phyloP scores from a whole-genome alignment of 208 protist species.

The Crithidia expoeki region DNA sequence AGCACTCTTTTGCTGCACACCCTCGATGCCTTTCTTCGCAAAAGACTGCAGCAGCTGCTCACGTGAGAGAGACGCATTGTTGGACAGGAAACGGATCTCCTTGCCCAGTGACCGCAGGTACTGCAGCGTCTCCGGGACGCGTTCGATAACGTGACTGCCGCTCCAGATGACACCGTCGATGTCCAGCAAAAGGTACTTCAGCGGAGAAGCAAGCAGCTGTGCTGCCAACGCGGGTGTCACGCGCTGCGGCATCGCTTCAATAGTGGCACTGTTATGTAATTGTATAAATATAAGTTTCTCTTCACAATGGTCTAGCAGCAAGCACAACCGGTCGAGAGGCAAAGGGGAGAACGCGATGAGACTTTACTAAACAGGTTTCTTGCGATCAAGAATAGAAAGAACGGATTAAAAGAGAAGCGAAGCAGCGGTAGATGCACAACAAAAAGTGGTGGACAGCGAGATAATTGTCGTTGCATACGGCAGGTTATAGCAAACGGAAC shows the following conservation, averaged over 20 bases:
- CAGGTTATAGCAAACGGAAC: too few species aligned
- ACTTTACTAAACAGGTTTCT: too few species aligned
- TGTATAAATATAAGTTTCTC: too few species aligned
- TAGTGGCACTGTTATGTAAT: too few species aligned
- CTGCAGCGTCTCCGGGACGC: constrained; percentile 55
- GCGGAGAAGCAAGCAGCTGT: constrained; percentile 35
- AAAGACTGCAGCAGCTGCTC: constrained; percentile 40
- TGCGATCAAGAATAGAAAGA: too few species aligned
- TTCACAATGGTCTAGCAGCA: too few species aligned
- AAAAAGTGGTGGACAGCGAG: too few species aligned
- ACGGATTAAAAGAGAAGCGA: too few species aligned
- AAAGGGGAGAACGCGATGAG: too few species aligned
- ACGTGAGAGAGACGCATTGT: constrained; percentile 72
- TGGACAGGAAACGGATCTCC: constrained; percentile 71
- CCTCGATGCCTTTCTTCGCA: constrained; percentile 45
- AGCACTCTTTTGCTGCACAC: constrained; percentile 51
- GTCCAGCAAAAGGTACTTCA: constrained; percentile 71
- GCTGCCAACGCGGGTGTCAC: constrained; percentile 32
- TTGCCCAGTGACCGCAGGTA: constrained; percentile 57
- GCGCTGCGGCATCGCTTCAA: constrained; percentile 37
- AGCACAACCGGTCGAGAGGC: too few species aligned
- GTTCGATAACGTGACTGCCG: constrained; percentile 45
- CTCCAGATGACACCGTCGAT: constrained; percentile 77
- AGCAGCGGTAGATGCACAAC: too few species aligned
- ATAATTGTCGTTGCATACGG: too few species aligned